phyloP scores from a whole-genome alignment of 768 basidiomycete genomes.

The Phaeotremella fagi region DNA sequence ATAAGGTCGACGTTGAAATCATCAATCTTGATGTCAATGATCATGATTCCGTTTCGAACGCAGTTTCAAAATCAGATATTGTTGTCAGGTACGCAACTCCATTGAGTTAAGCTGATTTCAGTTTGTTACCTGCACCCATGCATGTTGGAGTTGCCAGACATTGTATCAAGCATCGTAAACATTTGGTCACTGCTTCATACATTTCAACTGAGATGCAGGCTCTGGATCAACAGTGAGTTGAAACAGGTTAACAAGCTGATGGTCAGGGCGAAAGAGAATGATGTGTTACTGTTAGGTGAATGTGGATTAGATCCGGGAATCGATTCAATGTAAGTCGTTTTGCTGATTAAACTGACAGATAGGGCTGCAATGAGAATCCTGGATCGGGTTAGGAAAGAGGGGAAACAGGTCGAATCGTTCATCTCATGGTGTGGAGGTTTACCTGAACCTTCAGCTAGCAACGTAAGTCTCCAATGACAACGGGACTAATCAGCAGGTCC shows the following conservation, averaged over 20 bases:
- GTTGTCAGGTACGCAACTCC: slow-evolving; percentile 67
- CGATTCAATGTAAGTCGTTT: slow-evolving; percentile 27
- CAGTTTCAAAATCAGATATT: slow-evolving; percentile 66
- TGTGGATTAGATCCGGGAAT: slow-evolving; percentile 53
- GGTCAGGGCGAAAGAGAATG: slow-evolving; percentile 58
- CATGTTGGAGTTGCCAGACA: slow-evolving; percentile 67
- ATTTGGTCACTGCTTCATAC: slow-evolving; percentile 89
- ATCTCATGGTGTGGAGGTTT: slow-evolving; percentile 90
- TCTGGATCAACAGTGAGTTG: slow-evolving; percentile 59
- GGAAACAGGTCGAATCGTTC: slow-evolving; percentile 64
- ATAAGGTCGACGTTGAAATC: slow-evolving; percentile 56
- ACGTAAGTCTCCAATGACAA: slow-evolving; percentile 27
- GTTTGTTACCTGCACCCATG: slow-evolving; percentile 71
- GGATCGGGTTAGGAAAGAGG: slow-evolving; percentile 53
- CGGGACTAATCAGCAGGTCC: slow-evolving; percentile 52
- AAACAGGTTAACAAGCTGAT: not conserved
- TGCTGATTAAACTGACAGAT: slow-evolving; percentile 10
- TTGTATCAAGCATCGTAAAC: slow-evolving; percentile 65
- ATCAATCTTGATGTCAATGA: slow-evolving; percentile 62
- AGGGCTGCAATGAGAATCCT: slow-evolving; percentile 75
- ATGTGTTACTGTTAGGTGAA: slow-evolving; percentile 77
- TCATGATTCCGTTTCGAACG: slow-evolving; percentile 50
- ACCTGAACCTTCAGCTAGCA: slow-evolving; percentile 64
- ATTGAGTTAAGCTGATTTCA: slow-evolving; percentile 39
- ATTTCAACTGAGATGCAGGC: slow-evolving; percentile 70